Conservation (phyloP, 176 grass and related monocot genomes). For the Aegilops speltoides region DNA sequence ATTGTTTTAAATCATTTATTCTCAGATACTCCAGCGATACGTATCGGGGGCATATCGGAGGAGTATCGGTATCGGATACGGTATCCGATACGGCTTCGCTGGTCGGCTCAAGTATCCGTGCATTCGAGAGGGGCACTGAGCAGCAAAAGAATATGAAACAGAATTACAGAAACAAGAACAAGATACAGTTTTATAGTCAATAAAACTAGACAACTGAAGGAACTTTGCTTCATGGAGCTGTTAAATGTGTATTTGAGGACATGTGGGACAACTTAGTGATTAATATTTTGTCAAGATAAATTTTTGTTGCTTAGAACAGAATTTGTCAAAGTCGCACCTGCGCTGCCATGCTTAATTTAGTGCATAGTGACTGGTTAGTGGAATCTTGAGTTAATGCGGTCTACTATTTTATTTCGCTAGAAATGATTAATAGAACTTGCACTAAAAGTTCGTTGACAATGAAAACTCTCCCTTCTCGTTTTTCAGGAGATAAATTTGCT, state of each 20-base stretch:
- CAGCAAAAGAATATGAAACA: neutral
- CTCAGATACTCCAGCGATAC: too few species aligned
- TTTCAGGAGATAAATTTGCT: slow-evolving; percentile 76
- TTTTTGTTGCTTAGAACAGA: slow-evolving; percentile 10
- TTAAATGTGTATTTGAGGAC: neutral
- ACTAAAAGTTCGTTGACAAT: neutral
- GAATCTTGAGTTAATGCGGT: slow-evolving; percentile 23
- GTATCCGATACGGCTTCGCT: too few species aligned
- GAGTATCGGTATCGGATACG: too few species aligned
- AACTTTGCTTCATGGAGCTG: neutral
- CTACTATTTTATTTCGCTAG: slow-evolving; percentile 22
- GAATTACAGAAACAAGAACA: neutral
- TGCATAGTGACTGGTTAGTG: neutral
- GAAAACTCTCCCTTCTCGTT: slow-evolving; percentile 5
- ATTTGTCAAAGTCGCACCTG: neutral
- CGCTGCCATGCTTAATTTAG: neutral
- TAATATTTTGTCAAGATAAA: neutral
- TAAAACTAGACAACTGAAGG: neutral
- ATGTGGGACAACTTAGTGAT: neutral
- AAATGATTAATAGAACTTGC: neutral
- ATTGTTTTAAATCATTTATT: too few species aligned
- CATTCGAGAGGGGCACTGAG: neutral
- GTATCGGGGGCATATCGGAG: too few species aligned
- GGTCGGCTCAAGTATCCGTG: too few species aligned
- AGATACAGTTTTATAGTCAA: neutral